Percentiles rank a stretch among this genome's conserved stretches.
Evolutionary conservation across 129 eudicot species (phyloP).

Genomic region (Mikania micrantha): DNA sequence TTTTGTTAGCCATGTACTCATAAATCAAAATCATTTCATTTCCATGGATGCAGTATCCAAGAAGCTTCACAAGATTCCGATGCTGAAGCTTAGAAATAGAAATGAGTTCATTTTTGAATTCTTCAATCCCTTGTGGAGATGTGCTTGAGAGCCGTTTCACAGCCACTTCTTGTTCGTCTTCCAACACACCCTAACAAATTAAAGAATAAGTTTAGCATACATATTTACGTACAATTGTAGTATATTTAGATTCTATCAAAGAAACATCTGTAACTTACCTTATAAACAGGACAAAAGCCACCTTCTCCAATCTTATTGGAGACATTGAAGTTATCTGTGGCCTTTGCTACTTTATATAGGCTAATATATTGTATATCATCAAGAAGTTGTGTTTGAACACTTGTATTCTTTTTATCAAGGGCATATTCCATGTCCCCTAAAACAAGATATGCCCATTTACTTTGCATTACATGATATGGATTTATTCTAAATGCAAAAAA

Average conservation of each 20-base stretch:
- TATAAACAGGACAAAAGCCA: background rate
- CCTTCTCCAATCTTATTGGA: background rate
- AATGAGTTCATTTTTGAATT: constrained; percentile 12
- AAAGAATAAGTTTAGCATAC: background rate
- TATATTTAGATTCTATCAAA: background rate
- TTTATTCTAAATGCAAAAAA: too few species aligned
- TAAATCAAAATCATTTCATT: constrained; percentile 16
- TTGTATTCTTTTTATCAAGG: too few species aligned
- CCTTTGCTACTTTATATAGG: too few species aligned
- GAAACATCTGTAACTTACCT: background rate
- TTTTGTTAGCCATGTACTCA: too few species aligned
- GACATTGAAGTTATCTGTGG: background rate
- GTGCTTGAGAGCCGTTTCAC: constrained; percentile 9
- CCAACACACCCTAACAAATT: background rate
- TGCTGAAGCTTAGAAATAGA: constrained; percentile 20
- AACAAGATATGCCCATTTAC: too few species aligned
- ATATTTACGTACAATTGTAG: background rate
- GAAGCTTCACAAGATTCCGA: constrained; percentile 19
- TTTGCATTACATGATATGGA: too few species aligned
- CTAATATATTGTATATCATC: too few species aligned
- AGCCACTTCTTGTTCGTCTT: constrained; percentile 8
- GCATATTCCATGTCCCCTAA: too few species aligned
- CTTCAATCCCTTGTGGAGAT: constrained; percentile 11
- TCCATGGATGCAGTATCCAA: constrained; percentile 19
- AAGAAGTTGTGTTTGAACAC: too few species aligned